A percentile compares a stretch with the other conserved stretches of the same genome.
phyloP scores from a whole-genome alignment of 2,329 filamentous ascomycete genomes.

The Neocatenulostroma microsporum region DNA sequence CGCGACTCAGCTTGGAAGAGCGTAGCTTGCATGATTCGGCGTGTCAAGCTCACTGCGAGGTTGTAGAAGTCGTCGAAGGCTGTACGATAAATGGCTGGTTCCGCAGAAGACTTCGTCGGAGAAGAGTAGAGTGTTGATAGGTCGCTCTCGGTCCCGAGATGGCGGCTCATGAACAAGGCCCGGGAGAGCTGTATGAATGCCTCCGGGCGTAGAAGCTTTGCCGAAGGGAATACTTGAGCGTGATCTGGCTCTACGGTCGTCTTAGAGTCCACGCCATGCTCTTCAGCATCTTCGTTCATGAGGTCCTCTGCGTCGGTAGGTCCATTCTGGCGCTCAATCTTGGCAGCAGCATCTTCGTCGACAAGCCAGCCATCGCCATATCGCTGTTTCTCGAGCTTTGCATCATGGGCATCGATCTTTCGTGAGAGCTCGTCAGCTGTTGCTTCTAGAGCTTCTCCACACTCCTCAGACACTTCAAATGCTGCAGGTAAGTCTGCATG shows the following conservation, averaged over 20 bases:
- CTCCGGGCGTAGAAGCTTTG: constrained; percentile 51
- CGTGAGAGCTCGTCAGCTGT: constrained; percentile 59
- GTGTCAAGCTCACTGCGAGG: constrained; percentile 59
- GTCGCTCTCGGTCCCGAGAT: constrained; percentile 33
- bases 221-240: constrained; percentile 35
- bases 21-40: constrained; percentile 59
- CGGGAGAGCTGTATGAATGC: constrained; percentile 59
- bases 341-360: constrained; percentile 30
- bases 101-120: too few relatives aligned
- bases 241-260: background rate
- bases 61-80: constrained; percentile 69
- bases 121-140: too few relatives aligned
- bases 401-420: constrained; percentile 57
- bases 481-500: constrained; percentile 61
- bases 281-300: constrained; percentile 26
- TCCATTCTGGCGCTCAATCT: constrained; percentile 21
- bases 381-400: constrained; percentile 49
- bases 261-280: constrained; percentile 1
- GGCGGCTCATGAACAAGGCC: constrained; percentile 67
- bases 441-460: constrained; percentile 57
- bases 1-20: constrained; percentile 65
- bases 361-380: constrained; percentile 64
- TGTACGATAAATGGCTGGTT: constrained; percentile 64
- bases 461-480: constrained; percentile 59
- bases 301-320: constrained; percentile 1